A percentile compares a stretch with the other conserved stretches of the same genome.
Evolutionary conservation across 139 green algal genomes (phyloP).

Genomic region (Astrephomene gubernaculifera): DNA sequence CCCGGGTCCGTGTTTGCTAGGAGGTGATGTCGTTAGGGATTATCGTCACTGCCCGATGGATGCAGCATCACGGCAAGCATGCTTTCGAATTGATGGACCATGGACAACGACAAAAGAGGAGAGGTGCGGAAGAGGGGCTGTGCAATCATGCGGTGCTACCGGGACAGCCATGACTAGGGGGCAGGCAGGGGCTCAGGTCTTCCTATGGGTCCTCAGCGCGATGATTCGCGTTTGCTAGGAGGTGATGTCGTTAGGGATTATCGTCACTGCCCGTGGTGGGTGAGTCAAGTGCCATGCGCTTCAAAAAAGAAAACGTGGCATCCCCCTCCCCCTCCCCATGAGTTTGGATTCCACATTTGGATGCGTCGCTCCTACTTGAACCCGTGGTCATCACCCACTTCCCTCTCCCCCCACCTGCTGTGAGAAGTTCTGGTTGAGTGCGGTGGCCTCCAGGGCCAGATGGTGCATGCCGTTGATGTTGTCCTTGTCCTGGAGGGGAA

Average conservation of each 20-base stretch:
- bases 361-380: too few relatives aligned
- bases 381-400: too few relatives aligned
- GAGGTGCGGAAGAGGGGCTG: too few relatives aligned
- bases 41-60: slow-evolving; percentile 28
- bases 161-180: not conserved
- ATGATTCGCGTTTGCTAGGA: not conserved
- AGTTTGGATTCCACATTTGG: too few relatives aligned
- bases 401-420: slow-evolving; percentile 80
- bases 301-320: too few relatives aligned
- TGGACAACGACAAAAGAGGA: too few relatives aligned
- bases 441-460: slow-evolving; percentile 91
- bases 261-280: slow-evolving; percentile 41
- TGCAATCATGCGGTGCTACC: not conserved
- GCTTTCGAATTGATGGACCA: not conserved
- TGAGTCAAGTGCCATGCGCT: too few relatives aligned
- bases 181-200: slow-evolving; percentile 23
- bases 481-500: slow-evolving; percentile 78
- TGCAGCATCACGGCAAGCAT: too few relatives aligned
- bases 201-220: slow-evolving; percentile 28
- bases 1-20: not conserved
- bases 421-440: slow-evolving; percentile 94
- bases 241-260: slow-evolving; percentile 37
- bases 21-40: slow-evolving; percentile 42
- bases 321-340: too few relatives aligned
- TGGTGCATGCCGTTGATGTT: slow-evolving; percentile 93